These are phyloP conservation scores for Fremontodendron californicum DNA, from an alignment of 345 rosid species.

Conservation along the genomic window DNA sequence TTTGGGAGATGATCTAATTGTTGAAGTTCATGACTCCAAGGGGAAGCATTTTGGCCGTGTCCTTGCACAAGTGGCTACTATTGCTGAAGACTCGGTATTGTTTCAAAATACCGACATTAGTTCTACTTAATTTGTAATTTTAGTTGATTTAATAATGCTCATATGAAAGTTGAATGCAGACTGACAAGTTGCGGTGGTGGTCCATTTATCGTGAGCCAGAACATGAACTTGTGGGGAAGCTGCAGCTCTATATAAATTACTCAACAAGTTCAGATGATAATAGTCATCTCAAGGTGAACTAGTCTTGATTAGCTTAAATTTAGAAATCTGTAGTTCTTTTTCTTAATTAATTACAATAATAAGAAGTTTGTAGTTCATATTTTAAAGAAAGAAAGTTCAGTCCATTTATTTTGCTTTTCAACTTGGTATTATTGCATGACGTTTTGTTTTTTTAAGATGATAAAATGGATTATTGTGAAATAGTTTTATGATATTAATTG, in stretches of 20 bases:
- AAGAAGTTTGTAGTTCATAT: background rate
- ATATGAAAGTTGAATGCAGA: conserved; percentile 49
- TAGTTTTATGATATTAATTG: conserved; percentile 18
- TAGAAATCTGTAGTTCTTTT: background rate
- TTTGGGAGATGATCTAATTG: conserved; percentile 85
- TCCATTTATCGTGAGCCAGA: conserved; percentile 87
- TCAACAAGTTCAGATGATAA: conserved; percentile 82
- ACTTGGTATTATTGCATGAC: background rate
- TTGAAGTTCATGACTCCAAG: conserved; percentile 82
- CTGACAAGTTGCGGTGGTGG: conserved; percentile 94
- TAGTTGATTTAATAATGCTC: conserved; percentile 20
- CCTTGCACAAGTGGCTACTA: conserved; percentile 75
- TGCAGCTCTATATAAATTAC: conserved; percentile 77
- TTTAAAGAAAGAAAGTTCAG: background rate
- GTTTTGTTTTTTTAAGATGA: background rate
- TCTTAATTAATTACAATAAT: background rate
- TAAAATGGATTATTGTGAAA: background rate
- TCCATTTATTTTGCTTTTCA: background rate
- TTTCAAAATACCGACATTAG: conserved; percentile 8
- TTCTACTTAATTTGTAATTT: background rate
- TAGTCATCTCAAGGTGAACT: conserved; percentile 68
- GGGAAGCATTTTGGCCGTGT: conserved; percentile 89
- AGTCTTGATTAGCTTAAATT: background rate
- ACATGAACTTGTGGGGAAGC: conserved; percentile 81
- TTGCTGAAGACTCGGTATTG: conserved; percentile 71